phyloP scores from a whole-genome alignment of 2,329 filamentous ascomycete species.

The Hortaea sp. region DNA sequence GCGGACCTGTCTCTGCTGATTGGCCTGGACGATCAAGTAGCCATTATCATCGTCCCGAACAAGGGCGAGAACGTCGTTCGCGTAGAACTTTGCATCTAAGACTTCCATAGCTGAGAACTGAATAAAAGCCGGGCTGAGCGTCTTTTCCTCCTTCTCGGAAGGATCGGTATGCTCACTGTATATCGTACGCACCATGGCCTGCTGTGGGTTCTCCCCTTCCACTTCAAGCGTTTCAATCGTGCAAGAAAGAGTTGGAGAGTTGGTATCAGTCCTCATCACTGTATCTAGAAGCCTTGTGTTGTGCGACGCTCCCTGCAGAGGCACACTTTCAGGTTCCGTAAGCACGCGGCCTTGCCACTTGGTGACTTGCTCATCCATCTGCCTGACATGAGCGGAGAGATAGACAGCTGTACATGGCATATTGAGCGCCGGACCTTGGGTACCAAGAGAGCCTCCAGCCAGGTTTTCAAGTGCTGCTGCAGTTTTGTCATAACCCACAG shows the following conservation, averaged over 20 bases:
- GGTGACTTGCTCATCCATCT: conserved; percentile 28
- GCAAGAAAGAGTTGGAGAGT: too few relatives aligned
- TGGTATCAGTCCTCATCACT: too few relatives aligned
- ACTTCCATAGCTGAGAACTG: not conserved
- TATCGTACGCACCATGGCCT: too few relatives aligned
- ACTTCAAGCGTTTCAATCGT: not conserved
- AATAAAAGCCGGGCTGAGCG: not conserved
- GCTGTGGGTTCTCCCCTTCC: not conserved
- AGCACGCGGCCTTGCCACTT: conserved; percentile 32
- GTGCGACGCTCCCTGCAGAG: too few relatives aligned
- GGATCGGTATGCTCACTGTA: too few relatives aligned
- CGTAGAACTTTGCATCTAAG: not conserved
- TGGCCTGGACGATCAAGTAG: not conserved
- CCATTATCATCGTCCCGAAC: not conserved
- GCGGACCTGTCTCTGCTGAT: not conserved
- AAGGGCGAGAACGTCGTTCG: not conserved
- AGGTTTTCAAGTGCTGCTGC: conserved; percentile 6
- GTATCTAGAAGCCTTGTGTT: too few relatives aligned
- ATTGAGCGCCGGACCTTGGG: conserved; percentile 12
- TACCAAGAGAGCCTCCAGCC: not conserved
- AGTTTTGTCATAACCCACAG: conserved; percentile 13
- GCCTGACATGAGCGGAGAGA: conserved; percentile 13
- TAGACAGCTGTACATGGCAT: conserved; percentile 16
- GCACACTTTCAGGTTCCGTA: conserved; percentile 4
- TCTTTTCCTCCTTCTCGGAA: not conserved